Percentiles rank a stretch among this genome's conserved stretches.
phyloP scores from a whole-genome alignment of 768 basidiomycete genomes.

The Kwoniella sp. region DNA sequence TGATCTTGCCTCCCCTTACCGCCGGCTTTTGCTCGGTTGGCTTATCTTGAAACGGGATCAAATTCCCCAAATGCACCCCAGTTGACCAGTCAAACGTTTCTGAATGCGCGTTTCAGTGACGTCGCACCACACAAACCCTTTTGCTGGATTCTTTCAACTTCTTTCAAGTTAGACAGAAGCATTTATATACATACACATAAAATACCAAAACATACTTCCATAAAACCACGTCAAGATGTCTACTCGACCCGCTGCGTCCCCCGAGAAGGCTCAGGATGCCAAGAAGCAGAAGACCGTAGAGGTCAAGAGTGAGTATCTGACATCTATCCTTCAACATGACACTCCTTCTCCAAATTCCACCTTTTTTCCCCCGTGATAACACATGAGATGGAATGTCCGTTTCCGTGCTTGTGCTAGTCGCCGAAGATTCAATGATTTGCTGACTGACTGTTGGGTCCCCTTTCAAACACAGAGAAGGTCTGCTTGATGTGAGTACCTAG shows the following conservation, averaged over 20 bases:
- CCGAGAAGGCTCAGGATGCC: slow-evolving; percentile 35
- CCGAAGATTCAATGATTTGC: no score
- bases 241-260: slow-evolving; percentile 31
- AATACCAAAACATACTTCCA: background rate
- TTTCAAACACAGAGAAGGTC: slow-evolving; percentile 66
- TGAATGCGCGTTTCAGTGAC: background rate
- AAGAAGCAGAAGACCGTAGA: slow-evolving; percentile 54
- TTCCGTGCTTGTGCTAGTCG: no score
- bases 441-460: no score
- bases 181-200: background rate
- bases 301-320: slow-evolving; percentile 49
- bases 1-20: no score
- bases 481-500: slow-evolving; percentile 73
- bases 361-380: no score
- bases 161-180: background rate
- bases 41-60: background rate
- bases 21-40: background rate
- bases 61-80: background rate
- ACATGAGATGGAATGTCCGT: no score
- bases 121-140: background rate
- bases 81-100: no score
- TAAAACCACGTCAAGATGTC: slow-evolving; percentile 36
- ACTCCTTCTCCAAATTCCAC: no score
- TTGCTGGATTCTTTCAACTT: background rate
- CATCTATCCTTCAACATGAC: no score